Evolutionary conservation across 192 early-diverging fungal genomes (phyloP).

Genomic region (Fimicolochytrium jonesii): DNA sequence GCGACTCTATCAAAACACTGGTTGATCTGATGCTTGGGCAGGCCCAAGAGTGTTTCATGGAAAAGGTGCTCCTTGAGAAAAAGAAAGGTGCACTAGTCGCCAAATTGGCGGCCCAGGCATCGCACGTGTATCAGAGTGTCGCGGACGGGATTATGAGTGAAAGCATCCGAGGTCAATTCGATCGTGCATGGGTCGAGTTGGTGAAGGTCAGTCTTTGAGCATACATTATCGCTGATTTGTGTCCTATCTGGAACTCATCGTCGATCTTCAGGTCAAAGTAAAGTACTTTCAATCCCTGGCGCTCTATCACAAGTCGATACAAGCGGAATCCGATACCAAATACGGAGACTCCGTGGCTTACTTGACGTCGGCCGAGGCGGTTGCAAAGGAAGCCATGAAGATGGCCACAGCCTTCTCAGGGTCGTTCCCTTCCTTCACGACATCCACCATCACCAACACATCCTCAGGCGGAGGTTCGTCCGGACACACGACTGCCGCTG

Average conservation of each 20-base stretch:
- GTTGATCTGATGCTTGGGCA: conserved; percentile 87
- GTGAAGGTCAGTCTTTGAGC: conserved; percentile 53
- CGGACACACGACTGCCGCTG: conserved; percentile 52
- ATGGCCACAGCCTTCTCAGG: conserved; percentile 66
- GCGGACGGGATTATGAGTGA: conserved; percentile 70
- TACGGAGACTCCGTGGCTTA: conserved; percentile 85
- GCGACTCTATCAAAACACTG: conserved; percentile 83
- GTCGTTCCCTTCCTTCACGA: conserved; percentile 50
- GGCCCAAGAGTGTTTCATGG: conserved; percentile 89
- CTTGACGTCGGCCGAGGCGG: conserved; percentile 67
- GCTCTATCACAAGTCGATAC: conserved; percentile 78
- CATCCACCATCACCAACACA: conserved; percentile 45
- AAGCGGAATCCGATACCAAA: conserved; percentile 70
- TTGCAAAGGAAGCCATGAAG: conserved; percentile 83
- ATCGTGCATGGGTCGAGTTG: conserved; percentile 76
- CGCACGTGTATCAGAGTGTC: conserved; percentile 62
- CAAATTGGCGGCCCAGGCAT: conserved; percentile 71
- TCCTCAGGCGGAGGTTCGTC: not conserved
- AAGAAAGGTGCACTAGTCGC: conserved; percentile 85
- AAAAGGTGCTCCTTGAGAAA: conserved; percentile 80
- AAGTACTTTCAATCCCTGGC: conserved; percentile 83
- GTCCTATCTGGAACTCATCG: not conserved
- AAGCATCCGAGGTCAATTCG: conserved; percentile 64
- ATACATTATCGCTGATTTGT: not conserved
- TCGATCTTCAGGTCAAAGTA: conserved; percentile 68